Conservation (phyloP, 371 early-diverging fungal genomes). For the Fennellomyces sp. region DNA sequence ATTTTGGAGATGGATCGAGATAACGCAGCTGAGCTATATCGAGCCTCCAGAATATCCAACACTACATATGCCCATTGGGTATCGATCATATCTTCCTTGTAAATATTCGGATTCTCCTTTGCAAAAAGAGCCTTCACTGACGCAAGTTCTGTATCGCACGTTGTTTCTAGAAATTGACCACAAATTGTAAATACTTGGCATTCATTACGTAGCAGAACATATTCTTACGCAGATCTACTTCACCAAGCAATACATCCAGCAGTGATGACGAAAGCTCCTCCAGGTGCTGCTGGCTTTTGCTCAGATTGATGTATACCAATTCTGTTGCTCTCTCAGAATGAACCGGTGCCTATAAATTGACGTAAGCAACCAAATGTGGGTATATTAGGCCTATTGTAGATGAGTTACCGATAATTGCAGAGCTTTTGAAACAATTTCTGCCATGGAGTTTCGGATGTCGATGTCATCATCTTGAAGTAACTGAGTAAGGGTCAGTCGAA, state of each 20-base stretch:
- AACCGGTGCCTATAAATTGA: constrained; percentile 31
- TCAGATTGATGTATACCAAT: constrained; percentile 48
- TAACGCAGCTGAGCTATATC: background rate
- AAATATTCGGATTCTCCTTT: constrained; percentile 59
- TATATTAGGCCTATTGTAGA: background rate
- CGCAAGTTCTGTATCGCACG: constrained; percentile 29
- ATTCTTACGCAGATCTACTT: constrained; percentile 12
- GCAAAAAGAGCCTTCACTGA: constrained; percentile 44
- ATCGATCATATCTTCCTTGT: constrained; percentile 56
- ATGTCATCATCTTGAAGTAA: constrained; percentile 69
- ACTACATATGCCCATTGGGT: constrained; percentile 47
- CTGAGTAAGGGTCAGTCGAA: constrained; percentile 21
- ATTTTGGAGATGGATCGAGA: background rate
- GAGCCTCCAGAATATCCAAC: constrained; percentile 17
- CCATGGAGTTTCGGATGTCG: constrained; percentile 66
- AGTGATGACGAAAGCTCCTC: constrained; percentile 23
- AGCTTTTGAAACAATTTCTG: constrained; percentile 57
- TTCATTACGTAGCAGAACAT: background rate
- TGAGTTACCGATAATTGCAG: constrained; percentile 33
- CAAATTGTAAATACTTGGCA: background rate
- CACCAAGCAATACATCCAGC: constrained; percentile 18
- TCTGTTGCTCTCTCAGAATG: constrained; percentile 60
- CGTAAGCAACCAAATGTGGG: background rate
- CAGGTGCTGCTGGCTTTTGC: constrained; percentile 22
- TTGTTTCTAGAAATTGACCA: constrained; percentile 6